These are phyloP conservation scores for Yamadazyma sp. DNA, from an alignment of 1,139 yeast species.

Conservation along the genomic window DNA sequence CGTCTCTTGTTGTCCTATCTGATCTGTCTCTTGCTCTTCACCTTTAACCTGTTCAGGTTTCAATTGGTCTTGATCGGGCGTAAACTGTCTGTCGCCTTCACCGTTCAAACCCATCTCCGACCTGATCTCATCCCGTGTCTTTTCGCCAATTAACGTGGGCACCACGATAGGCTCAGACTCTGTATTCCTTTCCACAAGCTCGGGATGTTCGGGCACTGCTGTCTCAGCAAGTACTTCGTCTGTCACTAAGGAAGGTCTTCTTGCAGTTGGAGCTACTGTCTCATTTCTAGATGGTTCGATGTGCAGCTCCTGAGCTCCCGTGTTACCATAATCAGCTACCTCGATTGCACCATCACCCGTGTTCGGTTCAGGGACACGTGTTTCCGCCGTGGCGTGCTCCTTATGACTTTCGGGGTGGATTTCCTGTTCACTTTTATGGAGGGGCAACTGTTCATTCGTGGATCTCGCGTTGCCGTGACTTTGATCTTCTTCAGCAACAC, in stretches of 20 bases:
- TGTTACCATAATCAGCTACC: not conserved
- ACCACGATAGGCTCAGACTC: constrained; percentile 1
- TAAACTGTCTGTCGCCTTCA: constrained; percentile 2
- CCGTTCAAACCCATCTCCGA: constrained; percentile 11
- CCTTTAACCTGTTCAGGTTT: not conserved
- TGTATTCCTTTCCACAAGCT: not conserved
- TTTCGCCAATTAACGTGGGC: constrained; percentile 16
- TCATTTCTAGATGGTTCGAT: not conserved
- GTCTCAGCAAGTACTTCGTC: constrained; percentile 1
- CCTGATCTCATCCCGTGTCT: constrained; percentile 11
- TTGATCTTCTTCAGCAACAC: too few relatives aligned
- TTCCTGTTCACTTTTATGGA: too few relatives aligned
- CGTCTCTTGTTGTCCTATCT: not conserved
- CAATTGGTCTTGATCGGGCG: constrained; percentile 10
- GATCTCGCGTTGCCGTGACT: too few relatives aligned
- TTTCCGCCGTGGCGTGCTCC: too few relatives aligned
- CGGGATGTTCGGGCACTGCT: not conserved
- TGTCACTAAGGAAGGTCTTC: constrained; percentile 7
- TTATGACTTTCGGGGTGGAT: too few relatives aligned
- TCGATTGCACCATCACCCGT: not conserved
- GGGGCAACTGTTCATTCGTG: too few relatives aligned
- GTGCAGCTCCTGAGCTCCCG: not conserved
- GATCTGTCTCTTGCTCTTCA: not conserved
- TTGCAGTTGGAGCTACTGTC: not conserved
- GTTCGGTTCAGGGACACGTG: too few relatives aligned